Percentiles rank a stretch among this genome's conserved stretches.
Conservation (phyloP, 345 rosid species). For the Citrus cavaleriei region DNA sequence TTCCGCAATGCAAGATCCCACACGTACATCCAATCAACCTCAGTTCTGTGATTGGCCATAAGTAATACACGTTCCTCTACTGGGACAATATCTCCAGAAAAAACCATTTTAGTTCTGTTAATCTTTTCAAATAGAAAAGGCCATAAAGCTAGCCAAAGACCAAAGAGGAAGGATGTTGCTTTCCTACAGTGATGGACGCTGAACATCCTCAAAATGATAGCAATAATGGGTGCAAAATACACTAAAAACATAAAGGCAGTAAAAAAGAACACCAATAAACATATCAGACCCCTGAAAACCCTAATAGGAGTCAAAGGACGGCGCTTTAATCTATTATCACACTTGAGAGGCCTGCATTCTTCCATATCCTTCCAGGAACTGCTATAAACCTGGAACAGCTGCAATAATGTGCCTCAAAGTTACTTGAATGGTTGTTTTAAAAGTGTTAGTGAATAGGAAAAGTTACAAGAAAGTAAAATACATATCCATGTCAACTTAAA, state of each 20-base stretch:
- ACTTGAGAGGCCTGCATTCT: slow-evolving; percentile 32
- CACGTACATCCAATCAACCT: slow-evolving; percentile 91
- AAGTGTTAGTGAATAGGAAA: background rate
- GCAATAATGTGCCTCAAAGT: slow-evolving; percentile 33
- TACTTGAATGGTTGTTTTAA: slow-evolving; percentile 7
- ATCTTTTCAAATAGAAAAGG: slow-evolving; percentile 78
- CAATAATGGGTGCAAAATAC: slow-evolving; percentile 50
- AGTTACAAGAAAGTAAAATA: background rate
- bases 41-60: slow-evolving; percentile 84
- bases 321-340: slow-evolving; percentile 41
- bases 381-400: slow-evolving; percentile 19
- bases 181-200: slow-evolving; percentile 55
- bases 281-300: slow-evolving; percentile 58
- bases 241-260: slow-evolving; percentile 67
- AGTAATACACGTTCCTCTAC: slow-evolving; percentile 55
- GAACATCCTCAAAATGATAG: slow-evolving; percentile 39
- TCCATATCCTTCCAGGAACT: slow-evolving; percentile 43
- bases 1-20: slow-evolving; percentile 83
- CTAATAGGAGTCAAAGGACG: slow-evolving; percentile 58
- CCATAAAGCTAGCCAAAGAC: slow-evolving; percentile 77
- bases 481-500: background rate
- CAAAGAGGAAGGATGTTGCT: slow-evolving; percentile 51
- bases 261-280: slow-evolving; percentile 56
- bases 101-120: slow-evolving; percentile 61
- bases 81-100: slow-evolving; percentile 63